These are phyloP conservation scores for Chaetomiaceae sp. DNA, from an alignment of 2,329 filamentous ascomycete species.

Conservation along the genomic window DNA sequence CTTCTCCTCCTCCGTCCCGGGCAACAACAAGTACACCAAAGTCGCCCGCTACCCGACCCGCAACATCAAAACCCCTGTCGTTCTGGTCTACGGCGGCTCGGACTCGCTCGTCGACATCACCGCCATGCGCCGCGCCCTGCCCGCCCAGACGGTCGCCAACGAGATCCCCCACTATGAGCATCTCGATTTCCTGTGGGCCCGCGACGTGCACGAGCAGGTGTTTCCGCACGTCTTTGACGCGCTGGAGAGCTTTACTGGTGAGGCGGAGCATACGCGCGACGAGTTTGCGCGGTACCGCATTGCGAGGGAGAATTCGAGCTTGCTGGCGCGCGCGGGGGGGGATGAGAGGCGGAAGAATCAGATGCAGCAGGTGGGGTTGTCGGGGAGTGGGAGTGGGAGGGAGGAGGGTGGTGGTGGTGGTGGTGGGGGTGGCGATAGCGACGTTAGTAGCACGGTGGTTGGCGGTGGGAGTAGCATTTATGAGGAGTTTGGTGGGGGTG, in stretches of 20 bases:
- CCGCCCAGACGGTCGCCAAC: conserved; percentile 74
- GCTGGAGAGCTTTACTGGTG: conserved; percentile 64
- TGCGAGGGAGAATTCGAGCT: conserved; percentile 32
- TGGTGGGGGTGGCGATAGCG: conserved; percentile 18
- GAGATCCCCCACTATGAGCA: conserved; percentile 93
- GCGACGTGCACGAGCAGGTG: conserved; percentile 74
- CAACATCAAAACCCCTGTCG: conserved; percentile 94
- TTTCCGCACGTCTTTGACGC: conserved; percentile 91
- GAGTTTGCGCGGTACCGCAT: conserved; percentile 54
- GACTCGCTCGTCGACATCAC: conserved; percentile 93
- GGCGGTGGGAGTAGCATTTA: conserved; percentile 15
- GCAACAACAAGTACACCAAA: conserved; percentile 79
- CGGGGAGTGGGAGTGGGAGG: not conserved
- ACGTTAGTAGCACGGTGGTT: conserved; percentile 25
- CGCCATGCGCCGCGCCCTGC: conserved; percentile 84
- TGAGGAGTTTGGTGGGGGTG: not conserved
- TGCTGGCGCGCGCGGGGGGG: not conserved
- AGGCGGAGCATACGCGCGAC: conserved; percentile 50
- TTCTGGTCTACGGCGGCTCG: conserved; percentile 86
- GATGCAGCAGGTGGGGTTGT: conserved; percentile 8
- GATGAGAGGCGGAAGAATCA: no score
- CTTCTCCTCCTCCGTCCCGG: conserved; percentile 53
- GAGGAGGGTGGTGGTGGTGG: not conserved
- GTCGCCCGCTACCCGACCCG: conserved; percentile 93
- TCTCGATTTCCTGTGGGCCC: conserved; percentile 91